Base-by-base conservation (phyloP, 176 grass and related monocot genomes). In the Pontederia paniculata region DNA sequence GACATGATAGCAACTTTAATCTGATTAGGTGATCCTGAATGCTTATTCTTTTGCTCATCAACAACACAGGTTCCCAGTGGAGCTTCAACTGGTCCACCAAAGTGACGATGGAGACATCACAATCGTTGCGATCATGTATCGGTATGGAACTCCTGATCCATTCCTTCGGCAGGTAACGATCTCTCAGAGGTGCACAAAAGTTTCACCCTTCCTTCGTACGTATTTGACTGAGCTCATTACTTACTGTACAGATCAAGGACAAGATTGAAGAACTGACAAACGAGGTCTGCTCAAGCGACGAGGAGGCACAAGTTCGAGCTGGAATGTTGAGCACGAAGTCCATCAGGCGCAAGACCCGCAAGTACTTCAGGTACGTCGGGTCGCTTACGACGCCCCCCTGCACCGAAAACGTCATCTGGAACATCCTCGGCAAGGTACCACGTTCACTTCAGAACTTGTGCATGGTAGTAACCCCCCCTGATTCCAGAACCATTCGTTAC, bases 361-460 rank as follows among this genome's bases (percentile, higher is more conserved):
- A 74, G 80, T 81, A 88, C 76, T 94, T 81, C 74, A 61, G 80
- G 50, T 88, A 94, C 50, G 1, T 16, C 8, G 88, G 88, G 0
- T 94, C 88, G 0, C 74, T 94, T 13, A 81, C 88, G 17, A 76
- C 72, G 64, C 88, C 88, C 20, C 88, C 88, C 0, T 94, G 84
- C 74, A 70, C 68, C 9, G 84, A 94, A 71, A 79, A 79, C 9
- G 67, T 94, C 16, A 4, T 57, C 21, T 88, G 84, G 88, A 94
- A 11, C 68, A 52, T 94, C 12, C 83, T 88, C 0, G 80, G 77
- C 20, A 77, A 88, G 80, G 88, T 81, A 78, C 10, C 7, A 6
- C 28, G 28, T 6, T 37, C 28, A 37, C 5, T 6, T 37, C 28
- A 6, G 28, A 37, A 37, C 5, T 37, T 2, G 28, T 37, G 28